Evolutionary conservation across 805 yeast genomes (phyloP), one percentile per base, ranked within the genome.

Genomic region (Kodamaea kaohsiungensis): DNA sequence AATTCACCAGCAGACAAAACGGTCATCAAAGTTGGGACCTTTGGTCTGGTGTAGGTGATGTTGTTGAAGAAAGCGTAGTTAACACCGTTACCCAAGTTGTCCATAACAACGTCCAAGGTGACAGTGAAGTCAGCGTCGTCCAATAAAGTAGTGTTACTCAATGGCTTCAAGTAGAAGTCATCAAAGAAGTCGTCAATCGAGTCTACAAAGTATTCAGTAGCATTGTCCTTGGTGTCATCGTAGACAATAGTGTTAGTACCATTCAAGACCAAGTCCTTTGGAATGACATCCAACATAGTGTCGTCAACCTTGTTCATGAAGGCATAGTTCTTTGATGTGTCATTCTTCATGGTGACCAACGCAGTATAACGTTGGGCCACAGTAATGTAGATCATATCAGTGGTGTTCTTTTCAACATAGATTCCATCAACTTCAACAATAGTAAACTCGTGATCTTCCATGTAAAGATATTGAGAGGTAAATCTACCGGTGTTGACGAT

Each of bases 31-130:
- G 92, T 76, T 49, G 99, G 99, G 13, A 93, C 96, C 72, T 84
- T 87, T 59, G 98, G 97, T 39, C 82, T 69, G 37, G 82, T 76
- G 72, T 83, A 95, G 19, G 96, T 82, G 65, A 89, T 78, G 68
- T 90, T 87, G 79, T 93, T 92, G 87, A 93, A 91, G 76, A 93
- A 88, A n/a, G 98, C 98, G 68, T 95, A 95, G 77, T 91, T 91
- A 58, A 87, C 79, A 77, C 99, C 99, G 70, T 91, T 77, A 48
- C 79, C 81, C 71, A 95, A 79, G 78, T 90, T 89, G 69, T 87
- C 86, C 98, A 95, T 91, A 25, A 72, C 68, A 54, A 95, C 92
- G 62, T 84, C 85, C 51, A 95, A 76, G n/a, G 83, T 78, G 63
- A 91, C 79, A 53, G 77, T 77, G 60, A 80, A 77, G 67, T 90